These are phyloP conservation scores for Penicillium cosmopolitanum DNA, from an alignment of 495 filamentous ascomycete species.

Conservation along the genomic window DNA sequence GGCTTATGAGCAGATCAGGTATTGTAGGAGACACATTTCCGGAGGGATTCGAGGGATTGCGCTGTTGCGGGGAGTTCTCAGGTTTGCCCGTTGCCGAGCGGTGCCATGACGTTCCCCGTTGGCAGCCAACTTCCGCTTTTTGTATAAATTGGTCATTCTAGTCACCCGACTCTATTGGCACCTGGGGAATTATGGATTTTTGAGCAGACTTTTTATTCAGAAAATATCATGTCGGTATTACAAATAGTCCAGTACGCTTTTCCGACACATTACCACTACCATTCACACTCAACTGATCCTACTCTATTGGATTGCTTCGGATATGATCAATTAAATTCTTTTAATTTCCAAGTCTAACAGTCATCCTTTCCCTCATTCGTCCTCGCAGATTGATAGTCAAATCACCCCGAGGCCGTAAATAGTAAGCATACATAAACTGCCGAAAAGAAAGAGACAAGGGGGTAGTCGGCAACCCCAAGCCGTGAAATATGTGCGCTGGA, in stretches of 20 bases:
- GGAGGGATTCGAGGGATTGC: constrained; percentile 5
- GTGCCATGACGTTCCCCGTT: not conserved
- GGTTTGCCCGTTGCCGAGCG: not conserved
- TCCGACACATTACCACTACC: too few relatives aligned
- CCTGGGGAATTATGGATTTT: too few relatives aligned
- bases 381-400: not conserved
- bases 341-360: constrained; percentile 20
- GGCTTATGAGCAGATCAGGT: not conserved
- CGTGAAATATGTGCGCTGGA: constrained; percentile 40
- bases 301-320: not conserved
- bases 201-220: too few relatives aligned
- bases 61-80: constrained; percentile 11
- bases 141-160: too few relatives aligned
- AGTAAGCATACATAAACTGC: constrained; percentile 36
- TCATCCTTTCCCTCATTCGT: constrained; percentile 5
- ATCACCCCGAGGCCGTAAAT: not conserved
- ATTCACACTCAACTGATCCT: too few relatives aligned
- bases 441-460: constrained; percentile 6
- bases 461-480: constrained; percentile 27
- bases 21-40: constrained; percentile 20
- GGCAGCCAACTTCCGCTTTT: too few relatives aligned
- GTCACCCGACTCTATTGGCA: too few relatives aligned
- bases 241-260: too few relatives aligned
- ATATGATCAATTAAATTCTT: constrained; percentile 11
- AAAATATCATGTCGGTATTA: too few relatives aligned